Percentiles rank a stretch among this genome's conserved stretches.
These are phyloP conservation scores for Rubia balearica DNA, from an alignment of 305 asterid genomes.

Conservation along the genomic window DNA sequence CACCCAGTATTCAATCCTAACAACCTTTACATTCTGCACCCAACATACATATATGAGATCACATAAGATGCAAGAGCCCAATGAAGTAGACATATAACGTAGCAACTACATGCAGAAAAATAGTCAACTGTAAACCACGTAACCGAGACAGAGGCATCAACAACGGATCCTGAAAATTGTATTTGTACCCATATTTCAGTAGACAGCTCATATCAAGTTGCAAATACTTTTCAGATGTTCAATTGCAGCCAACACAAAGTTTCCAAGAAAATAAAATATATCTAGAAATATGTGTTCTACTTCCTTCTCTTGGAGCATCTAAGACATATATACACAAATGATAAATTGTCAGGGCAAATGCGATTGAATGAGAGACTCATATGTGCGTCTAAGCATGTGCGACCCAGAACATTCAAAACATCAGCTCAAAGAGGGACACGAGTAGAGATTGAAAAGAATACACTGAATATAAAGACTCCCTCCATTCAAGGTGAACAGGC, in stretches of 20 bases:
- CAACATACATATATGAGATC: conserved; percentile 57
- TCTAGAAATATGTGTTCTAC: neutral
- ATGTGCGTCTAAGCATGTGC: neutral
- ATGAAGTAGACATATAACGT: conserved; percentile 2
- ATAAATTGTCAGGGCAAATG: neutral
- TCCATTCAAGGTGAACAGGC: neutral
- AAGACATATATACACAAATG: neutral
- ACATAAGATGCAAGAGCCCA: conserved; percentile 23
- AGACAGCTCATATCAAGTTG: neutral
- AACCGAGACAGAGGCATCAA: neutral
- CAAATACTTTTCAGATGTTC: neutral
- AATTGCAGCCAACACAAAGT: neutral
- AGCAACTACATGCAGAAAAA: neutral
- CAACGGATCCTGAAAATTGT: neutral
- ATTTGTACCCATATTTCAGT: neutral
- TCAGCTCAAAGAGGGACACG: neutral
- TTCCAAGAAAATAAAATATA: neutral
- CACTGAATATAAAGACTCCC: neutral
- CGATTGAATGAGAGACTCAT: neutral
- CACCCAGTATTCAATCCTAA: conserved; percentile 92
- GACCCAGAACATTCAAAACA: neutral
- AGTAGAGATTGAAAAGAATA: neutral
- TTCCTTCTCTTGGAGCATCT: neutral
- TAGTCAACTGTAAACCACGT: neutral
- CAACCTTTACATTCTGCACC: conserved; percentile 74